These are phyloP conservation scores for Solanum ossicruentum DNA, from an alignment of 257 asterid genomes.

Conservation along the genomic window DNA sequence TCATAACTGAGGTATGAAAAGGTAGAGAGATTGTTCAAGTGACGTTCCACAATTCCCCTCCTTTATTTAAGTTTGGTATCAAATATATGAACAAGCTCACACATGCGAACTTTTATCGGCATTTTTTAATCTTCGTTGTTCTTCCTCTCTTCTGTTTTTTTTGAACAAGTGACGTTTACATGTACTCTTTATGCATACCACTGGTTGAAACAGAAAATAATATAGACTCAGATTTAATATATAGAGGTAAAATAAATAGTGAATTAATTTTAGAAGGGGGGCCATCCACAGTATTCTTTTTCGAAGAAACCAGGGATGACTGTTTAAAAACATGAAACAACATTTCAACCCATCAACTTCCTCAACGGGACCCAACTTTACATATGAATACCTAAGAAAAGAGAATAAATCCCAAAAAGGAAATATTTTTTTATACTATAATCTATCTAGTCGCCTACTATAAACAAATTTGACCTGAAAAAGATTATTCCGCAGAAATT, in stretches of 20 bases:
- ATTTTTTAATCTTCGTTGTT: neutral
- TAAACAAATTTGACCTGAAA: neutral
- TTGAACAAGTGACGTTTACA: neutral
- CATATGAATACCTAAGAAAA: neutral
- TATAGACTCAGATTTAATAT: neutral
- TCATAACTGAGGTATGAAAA: no score
- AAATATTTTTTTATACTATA: neutral
- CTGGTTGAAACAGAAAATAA: neutral
- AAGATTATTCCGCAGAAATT: neutral
- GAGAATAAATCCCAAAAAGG: neutral
- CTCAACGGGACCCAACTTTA: neutral
- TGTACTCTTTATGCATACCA: neutral
- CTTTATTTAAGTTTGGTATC: no score
- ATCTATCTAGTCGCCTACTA: neutral
- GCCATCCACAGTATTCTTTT: neutral
- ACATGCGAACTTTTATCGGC: no score
- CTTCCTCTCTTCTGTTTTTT: neutral
- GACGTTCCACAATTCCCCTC: no score
- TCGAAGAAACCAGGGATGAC: neutral
- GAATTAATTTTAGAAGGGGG: neutral
- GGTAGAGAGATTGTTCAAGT: no score
- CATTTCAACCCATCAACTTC: neutral
- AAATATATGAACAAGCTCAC: no score
- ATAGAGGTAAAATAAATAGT: neutral
- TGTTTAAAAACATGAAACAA: neutral